Base-by-base conservation (phyloP, 805 yeast species). In the Hermanozyma aechmeae region DNA sequence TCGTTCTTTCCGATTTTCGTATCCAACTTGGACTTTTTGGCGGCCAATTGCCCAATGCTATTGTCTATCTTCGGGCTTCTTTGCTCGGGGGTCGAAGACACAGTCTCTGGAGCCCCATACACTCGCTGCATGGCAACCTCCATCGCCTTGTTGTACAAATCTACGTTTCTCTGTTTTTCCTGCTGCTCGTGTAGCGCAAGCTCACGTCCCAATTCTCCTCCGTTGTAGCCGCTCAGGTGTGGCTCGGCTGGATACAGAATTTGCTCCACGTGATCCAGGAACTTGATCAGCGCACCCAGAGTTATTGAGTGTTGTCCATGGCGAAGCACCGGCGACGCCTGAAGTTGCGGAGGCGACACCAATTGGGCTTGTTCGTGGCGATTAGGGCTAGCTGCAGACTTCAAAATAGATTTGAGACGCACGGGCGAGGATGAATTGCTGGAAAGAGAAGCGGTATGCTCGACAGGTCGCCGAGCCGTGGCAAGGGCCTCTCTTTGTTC, bases 61-160 rank as follows among this genome's bases (percentile, higher is more conserved):
- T 32, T 35, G 2, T 19, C 23, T 12, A 16, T 3, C 2, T 15
- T 10, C 1, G 34, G 37, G 13, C 29, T 29, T 22, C 16, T 11
- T 7, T 18, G 20, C 6, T 18, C 27, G 9, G 12, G 23, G 8
- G 16, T 6, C 24, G 21, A 14, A 13, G 17, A 13, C n/a, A 30
- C 24, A 16, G 29, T 14, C 15, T 28, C 22, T 22, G 31, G 24
- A 13, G 24, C 56, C 5, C 77, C 78, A 42, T 73, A 73, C 2
- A 76, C 80, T 33, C 61, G 72, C 34, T 59, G 63, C 46, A 64
- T 55, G 0, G 83, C 82, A 10, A 69, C 67, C 37, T 67, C 68
- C 35, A 67, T 56, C 0, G 82, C 82, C 38, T 56, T 55, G 13
- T 59, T 61, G 40, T 75, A 76, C 60, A 73, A 56, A 37, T 74